Conservation (phyloP, 495 filamentous ascomycete species). For the Aspergillus sparsus region DNA sequence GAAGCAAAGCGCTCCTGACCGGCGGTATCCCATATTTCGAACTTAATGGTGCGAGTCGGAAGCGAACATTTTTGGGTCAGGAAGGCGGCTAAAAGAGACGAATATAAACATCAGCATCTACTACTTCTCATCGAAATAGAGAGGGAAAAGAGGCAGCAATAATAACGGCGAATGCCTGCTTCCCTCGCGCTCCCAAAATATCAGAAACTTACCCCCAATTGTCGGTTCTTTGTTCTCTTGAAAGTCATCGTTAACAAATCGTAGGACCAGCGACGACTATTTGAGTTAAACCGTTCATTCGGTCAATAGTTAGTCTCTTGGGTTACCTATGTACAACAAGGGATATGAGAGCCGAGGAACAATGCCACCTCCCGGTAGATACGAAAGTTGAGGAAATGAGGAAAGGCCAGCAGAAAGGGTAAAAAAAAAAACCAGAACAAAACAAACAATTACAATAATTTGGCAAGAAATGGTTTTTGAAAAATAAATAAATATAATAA, state of each 20-base stretch:
- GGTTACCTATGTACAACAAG: constrained; percentile 28
- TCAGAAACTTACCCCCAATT: constrained; percentile 77
- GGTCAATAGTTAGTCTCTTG: constrained; percentile 26
- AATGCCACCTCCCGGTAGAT: not conserved
- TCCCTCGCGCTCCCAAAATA: not conserved
- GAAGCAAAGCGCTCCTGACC: constrained; percentile 98
- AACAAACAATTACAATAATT: not conserved
- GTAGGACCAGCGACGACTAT: constrained; percentile 94
- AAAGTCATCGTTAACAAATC: constrained; percentile 99
- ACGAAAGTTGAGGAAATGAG: not conserved
- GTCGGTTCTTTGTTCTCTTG: constrained; percentile 99
- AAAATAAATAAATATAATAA: no score
- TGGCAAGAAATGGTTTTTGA: not conserved
- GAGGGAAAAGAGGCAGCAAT: constrained; percentile 1
- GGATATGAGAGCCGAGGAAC: constrained; percentile 14
- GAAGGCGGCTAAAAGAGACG: constrained; percentile 72
- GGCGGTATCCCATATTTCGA: constrained; percentile 99
- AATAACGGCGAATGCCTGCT: constrained; percentile 3
- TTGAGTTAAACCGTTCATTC: constrained; percentile 11
- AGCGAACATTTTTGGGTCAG: constrained; percentile 98
- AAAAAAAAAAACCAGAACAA: not conserved
- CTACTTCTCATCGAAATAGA: not conserved
- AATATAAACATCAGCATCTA: constrained; percentile 33
- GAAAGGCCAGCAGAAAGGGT: not conserved
- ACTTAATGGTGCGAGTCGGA: constrained; percentile 95